phyloP scores from a whole-genome alignment of 352 stramenopile species.

The Globisporangium splendens region DNA sequence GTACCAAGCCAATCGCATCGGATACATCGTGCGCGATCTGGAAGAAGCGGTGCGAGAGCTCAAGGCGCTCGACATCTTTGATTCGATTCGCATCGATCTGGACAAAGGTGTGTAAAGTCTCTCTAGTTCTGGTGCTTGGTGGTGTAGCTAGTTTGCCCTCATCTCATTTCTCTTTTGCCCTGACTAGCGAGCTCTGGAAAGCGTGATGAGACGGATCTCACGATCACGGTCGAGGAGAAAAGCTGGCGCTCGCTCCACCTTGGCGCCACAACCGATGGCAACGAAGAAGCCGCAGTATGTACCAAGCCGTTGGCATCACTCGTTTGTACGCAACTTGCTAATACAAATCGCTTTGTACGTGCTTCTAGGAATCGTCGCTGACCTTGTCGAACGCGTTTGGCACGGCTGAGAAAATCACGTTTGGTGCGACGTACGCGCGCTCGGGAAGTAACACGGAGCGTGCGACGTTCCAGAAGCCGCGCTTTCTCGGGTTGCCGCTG shows the following conservation, averaged over 20 bases:
- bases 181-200: constrained; percentile 56
- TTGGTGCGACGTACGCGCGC: constrained; percentile 77
- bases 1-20: constrained; percentile 66
- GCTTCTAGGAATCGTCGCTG: constrained; percentile 67
- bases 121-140: not conserved
- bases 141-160: constrained; percentile 4
- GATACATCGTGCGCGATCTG: constrained; percentile 55
- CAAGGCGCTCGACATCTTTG: constrained; percentile 79
- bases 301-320: not conserved
- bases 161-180: not conserved
- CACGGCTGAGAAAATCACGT: constrained; percentile 78
- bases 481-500: constrained; percentile 78
- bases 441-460: constrained; percentile 85
- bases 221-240: constrained; percentile 87
- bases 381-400: constrained; percentile 83
- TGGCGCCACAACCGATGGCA: constrained; percentile 80
- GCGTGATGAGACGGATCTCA: constrained; percentile 79
- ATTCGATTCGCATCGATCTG: constrained; percentile 77
- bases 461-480: constrained; percentile 82
- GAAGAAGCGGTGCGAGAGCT: constrained; percentile 63
- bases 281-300: constrained; percentile 75
- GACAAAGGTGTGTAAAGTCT: constrained; percentile 31
- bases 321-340: not conserved
- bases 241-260: constrained; percentile 82
- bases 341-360: not conserved